Conservation (phyloP, 1,284 basidiomycete genomes). For the Ganoderma boninense region DNA sequence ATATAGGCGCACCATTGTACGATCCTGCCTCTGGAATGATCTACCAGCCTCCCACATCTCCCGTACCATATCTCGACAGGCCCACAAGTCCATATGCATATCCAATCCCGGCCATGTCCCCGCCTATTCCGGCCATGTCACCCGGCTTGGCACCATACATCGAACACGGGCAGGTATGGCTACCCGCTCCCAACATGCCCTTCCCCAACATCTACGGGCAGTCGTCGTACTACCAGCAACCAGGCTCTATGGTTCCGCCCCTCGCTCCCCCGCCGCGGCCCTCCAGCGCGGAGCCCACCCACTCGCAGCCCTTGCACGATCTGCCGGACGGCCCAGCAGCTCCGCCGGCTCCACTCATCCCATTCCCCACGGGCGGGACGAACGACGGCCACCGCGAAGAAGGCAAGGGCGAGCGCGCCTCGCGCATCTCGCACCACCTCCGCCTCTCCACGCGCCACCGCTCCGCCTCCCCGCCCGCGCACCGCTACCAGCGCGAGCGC, state of each 20-base stretch:
- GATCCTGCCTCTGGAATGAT: conserved; percentile 28
- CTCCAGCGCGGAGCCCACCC: conserved; percentile 47
- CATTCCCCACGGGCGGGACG: conserved; percentile 23
- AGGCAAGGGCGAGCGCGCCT: conserved; percentile 67
- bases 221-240: conserved; percentile 40
- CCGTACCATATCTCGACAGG: conserved; percentile 35
- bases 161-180: conserved; percentile 58
- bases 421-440: conserved; percentile 66
- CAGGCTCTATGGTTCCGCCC: conserved; percentile 34
- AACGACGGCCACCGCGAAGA: conserved; percentile 52
- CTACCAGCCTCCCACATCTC: conserved; percentile 37
- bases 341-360: conserved; percentile 36
- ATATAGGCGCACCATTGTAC: conserved; percentile 27
- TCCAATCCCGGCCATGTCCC: conserved; percentile 43
- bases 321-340: not conserved
- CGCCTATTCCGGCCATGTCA: conserved; percentile 43
- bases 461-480: conserved; percentile 64
- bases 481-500: conserved; percentile 40
- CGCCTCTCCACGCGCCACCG: conserved; percentile 62
- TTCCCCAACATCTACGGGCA: conserved; percentile 32
- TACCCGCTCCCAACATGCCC: conserved; percentile 47
- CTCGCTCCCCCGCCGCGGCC: conserved; percentile 44
- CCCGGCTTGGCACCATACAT: conserved; percentile 49
- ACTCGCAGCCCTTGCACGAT: conserved; percentile 39
- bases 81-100: conserved; percentile 45